Evolutionary conservation across 805 yeast species (phyloP).

Genomic region (Saturnispora ahearnii): DNA sequence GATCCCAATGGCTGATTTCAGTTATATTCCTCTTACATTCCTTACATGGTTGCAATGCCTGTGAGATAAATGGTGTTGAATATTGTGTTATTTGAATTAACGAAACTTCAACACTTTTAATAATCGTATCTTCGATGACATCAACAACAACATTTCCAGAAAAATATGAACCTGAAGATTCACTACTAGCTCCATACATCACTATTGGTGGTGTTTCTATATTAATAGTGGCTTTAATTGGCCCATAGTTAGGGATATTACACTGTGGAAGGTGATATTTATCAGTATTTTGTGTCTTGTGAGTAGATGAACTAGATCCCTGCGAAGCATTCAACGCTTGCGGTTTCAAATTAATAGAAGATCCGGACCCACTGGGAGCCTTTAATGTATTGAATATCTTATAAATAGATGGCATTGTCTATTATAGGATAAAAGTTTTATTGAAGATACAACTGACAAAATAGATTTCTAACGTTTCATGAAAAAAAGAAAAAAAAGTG

Average conservation of each 20-base stretch:
- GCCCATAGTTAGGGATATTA: slow-evolving; percentile 20
- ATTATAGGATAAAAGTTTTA: neutral
- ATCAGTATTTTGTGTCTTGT: slow-evolving; percentile 9
- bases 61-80: slow-evolving; percentile 56
- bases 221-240: slow-evolving; percentile 40
- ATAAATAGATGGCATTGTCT: neutral
- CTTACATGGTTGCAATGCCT: slow-evolving; percentile 41
- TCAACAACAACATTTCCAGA: slow-evolving; percentile 68
- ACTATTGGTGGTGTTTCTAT: slow-evolving; percentile 90
- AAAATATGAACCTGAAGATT: slow-evolving; percentile 77
- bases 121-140: slow-evolving; percentile 39
- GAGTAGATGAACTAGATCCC: neutral
- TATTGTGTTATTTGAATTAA: slow-evolving; percentile 65
- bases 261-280: slow-evolving; percentile 21
- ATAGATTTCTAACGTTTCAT: neutral
- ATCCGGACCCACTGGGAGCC: neutral
- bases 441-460: too few relatives aligned
- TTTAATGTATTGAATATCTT: neutral
- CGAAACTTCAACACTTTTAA: slow-evolving; percentile 52
- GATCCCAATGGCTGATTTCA: slow-evolving; percentile 82
- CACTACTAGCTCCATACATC: slow-evolving; percentile 68
- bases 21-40: slow-evolving; percentile 48
- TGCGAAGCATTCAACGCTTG: neutral
- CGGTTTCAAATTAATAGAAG: neutral
- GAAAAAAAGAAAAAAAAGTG: neutral